phyloP scores from a whole-genome alignment of 1,139 yeast genomes.

The Blastobotrys proliferans region DNA sequence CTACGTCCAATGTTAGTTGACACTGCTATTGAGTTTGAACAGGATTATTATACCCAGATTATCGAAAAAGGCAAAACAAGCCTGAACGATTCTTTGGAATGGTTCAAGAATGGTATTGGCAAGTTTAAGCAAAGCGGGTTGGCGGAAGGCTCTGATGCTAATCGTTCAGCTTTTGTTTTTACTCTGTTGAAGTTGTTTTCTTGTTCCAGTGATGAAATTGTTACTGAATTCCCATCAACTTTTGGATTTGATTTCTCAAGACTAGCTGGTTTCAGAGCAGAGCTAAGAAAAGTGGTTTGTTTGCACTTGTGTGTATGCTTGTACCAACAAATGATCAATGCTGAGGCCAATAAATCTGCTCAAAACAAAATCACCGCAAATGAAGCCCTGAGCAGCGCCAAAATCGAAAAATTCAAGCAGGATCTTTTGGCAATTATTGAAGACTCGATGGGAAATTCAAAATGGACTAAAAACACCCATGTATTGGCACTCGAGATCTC shows the following conservation, averaged over 20 bases:
- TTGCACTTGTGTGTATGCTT: slow-evolving; percentile 68
- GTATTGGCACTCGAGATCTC: slow-evolving; percentile 70
- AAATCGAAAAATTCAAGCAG: slow-evolving; percentile 39
- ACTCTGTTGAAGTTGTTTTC: slow-evolving; percentile 61
- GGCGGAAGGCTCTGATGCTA: slow-evolving; percentile 15
- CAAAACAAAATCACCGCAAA: slow-evolving; percentile 22
- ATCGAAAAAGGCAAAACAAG: slow-evolving; percentile 63
- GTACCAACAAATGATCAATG: slow-evolving; percentile 61
- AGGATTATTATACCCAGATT: slow-evolving; percentile 75
- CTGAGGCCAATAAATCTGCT: slow-evolving; percentile 25
- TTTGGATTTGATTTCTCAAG: slow-evolving; percentile 86
- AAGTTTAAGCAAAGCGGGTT: slow-evolving; percentile 7
- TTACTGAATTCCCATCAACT: slow-evolving; percentile 77
- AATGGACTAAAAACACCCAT: slow-evolving; percentile 83
- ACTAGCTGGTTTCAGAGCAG: slow-evolving; percentile 72
- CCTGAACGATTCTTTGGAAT: slow-evolving; percentile 59
- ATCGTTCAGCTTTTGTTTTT: slow-evolving; percentile 38
- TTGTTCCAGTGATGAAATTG: slow-evolving; percentile 64
- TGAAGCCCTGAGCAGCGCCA: slow-evolving; percentile 17
- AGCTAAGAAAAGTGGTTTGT: slow-evolving; percentile 79
- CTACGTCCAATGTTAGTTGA: slow-evolving; percentile 80
- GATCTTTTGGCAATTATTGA: slow-evolving; percentile 78
- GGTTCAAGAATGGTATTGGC: slow-evolving; percentile 48
- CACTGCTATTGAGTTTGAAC: slow-evolving; percentile 89
- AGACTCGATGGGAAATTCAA: slow-evolving; percentile 80